Percentiles rank a stretch among this genome's conserved stretches.
phyloP scores from a whole-genome alignment of 78 protist genomes.

The Pigoraptor vietnamica region DNA sequence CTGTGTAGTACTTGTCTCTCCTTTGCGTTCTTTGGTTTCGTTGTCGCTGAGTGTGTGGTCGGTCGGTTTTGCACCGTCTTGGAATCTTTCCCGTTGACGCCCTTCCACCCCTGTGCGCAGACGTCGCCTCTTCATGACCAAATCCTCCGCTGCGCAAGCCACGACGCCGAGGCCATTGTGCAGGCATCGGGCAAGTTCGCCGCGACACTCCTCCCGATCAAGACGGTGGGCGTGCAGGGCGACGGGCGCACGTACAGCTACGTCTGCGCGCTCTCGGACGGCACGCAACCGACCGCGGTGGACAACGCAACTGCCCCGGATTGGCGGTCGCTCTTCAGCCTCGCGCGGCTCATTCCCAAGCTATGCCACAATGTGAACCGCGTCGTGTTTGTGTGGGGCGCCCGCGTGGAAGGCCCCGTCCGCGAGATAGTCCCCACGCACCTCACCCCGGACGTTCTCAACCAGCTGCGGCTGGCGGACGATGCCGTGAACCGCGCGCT shows the following conservation, averaged over 20 bases:
- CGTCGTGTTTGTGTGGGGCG: slow-evolving; percentile 65
- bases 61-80: too few species aligned
- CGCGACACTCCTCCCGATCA: slow-evolving; percentile 64
- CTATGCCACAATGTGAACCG: slow-evolving; percentile 80
- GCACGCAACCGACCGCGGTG: too few species aligned
- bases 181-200: too few species aligned
- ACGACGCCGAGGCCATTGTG: too few species aligned
- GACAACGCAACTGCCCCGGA: too few species aligned
- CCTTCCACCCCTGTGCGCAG: too few species aligned
- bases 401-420: slow-evolving; percentile 9
- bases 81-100: too few species aligned
- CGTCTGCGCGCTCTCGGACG: slow-evolving; percentile 40
- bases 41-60: too few species aligned
- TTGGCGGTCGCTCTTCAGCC: slow-evolving; percentile 44
- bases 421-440: slow-evolving; percentile 58
- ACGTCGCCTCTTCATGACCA: too few species aligned
- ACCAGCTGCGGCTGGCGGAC: slow-evolving; percentile 76
- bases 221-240: slow-evolving; percentile 92
- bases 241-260: slow-evolving; percentile 88
- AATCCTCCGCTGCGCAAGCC: too few species aligned
- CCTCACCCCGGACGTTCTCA: slow-evolving; percentile 42
- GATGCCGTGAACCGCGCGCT: slow-evolving; percentile 47
- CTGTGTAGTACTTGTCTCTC: too few species aligned
- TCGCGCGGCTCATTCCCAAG: slow-evolving; percentile 70
- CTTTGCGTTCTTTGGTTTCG: too few species aligned